Evolutionary conservation across 768 basidiomycete species (phyloP), one percentile per base, ranked within the genome.

Genomic region (Suillus ampliporus): DNA sequence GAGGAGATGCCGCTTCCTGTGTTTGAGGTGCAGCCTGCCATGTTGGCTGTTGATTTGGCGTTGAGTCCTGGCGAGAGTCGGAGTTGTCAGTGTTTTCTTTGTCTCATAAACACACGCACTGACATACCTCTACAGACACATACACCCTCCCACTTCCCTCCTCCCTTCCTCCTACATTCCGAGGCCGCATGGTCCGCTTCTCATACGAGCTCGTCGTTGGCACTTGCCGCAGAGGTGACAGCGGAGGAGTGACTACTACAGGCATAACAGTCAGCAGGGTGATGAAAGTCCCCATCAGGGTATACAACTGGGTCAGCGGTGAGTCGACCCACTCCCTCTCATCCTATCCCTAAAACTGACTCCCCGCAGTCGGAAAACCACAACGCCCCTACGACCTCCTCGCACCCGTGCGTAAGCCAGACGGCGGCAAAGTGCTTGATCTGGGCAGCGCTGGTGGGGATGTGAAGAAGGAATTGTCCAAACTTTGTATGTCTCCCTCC

Each of bases 141-240:
- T 99, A 97, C 74, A 84, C 84, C 1, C 77, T 96, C 14, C 76
- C 78, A 1, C 78, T 99, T 1, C 97, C 97, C 0, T 80, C 86
- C 13, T 86, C 86, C 61, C 79, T 99, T 0, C 97, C 97, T 2
- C 97, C 97, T 0, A 94, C 95, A 0, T 97, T 92, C 78, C 84
- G 86, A 51, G 97, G 97, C 3, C 88, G 91, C 48, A 83, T 89
- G 4, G 80, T 98, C 63, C 84, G 82, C 69, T 96, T 99, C 72
- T 90, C 90, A 4, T 99, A 99, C 71, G 89, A 95, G 66, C 84
- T 99, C 14, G 82, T 91, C n/a, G 84, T 99, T 2, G 95, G 95
- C 1, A 89, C 92, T 0, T 96, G 91, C 74, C 84, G 92, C 14
- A 86, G 90, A 14, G 79, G 80, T 44, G 52, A 71, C 10, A 68